Evolutionary conservation across 345 rosid genomes (phyloP), one percentile per base, ranked within the genome.

Genomic region (Moricandia arvensis): DNA sequence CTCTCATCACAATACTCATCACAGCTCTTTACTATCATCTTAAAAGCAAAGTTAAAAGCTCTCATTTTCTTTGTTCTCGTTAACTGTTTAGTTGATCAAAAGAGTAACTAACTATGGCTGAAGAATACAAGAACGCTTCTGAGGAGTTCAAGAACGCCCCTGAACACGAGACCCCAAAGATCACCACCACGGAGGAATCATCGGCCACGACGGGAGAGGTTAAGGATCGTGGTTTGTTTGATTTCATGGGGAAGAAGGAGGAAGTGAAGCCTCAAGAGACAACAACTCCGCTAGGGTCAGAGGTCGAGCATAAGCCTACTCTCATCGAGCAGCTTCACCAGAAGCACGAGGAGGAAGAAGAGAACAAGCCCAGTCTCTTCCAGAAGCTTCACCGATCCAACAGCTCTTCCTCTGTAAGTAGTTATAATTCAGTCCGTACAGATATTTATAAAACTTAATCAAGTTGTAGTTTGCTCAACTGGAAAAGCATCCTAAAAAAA

Each of bases 351-450:
- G 61, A 45, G 27, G 33, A 12, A 15, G 53, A 51, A 58, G 70
- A 76, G 75, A n/a, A 63, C 1, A 63, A 69, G 30, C 27, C 65
- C 11, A 47, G 80, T 59, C 82, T 91, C 53, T 16, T 86, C 16
- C 87, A 86, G 13, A 92, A 90, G 83, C 84, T 95, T 67, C 91
- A 83, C 79, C 85, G 89, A 73, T 81, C 91, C 1, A 73, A 63
- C 75, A 87, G 93, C 87, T 89, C 93, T 33, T 87, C 96, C 83
- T 94, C 97, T 58, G 99, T 95, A 87, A 95, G 99, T 86, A 5
- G 13, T 30, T 45, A 17, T 12, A n/a, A n/a, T n/a, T n/a, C 24
- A 6, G 10, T 54, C 58, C 38, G 6, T 43, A n/a, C n/a, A n/a
- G n/a, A n/a, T n/a, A n/a, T n/a, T n/a, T n/a, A n/a, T n/a, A n/a